Evolutionary conservation across 495 filamentous ascomycete genomes (phyloP), one percentile per base, ranked within the genome.

Genomic region (Penicillium lagena): DNA sequence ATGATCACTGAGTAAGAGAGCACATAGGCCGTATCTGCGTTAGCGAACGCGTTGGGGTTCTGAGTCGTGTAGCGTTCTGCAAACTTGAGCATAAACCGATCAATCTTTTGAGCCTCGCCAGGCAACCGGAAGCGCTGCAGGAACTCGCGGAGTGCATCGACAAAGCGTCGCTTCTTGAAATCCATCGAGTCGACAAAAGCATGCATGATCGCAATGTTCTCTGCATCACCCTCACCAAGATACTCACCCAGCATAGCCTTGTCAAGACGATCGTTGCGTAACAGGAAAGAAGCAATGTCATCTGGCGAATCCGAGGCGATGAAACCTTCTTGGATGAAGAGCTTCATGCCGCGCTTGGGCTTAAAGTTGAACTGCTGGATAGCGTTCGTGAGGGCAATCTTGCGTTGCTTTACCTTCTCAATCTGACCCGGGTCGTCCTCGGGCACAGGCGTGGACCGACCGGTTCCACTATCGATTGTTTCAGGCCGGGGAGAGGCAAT

Each of bases 51-150:
- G 58, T 96, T 94, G 1, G 93, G 93, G 51, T 99, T 99, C 28
- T 90, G 90, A 32, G 81, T 85, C 31, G 90, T 83, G 58, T 99
- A 99, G 22, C 90, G 82, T 56, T 97, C 89, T 34, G 93, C 94
- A 67, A 97, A 99, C 63, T 99, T 99, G 40, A 97, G 74, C 93
- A 99, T 97, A 66, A 96, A 95, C 31, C 93, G 86, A 80, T 99
- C 93, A 51, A 99, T 99, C 71, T 99, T 99, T 62, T 99, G 93
- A 1, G 90, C 90, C 63, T 99, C 93, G 36, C 93, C 93, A 1
- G 93, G 93, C 9, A 99, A 69, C 29, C 93, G 85, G 72, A 99
- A 99, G 37, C 87, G 84, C 64, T 99, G 93, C 11, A 99, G 71
- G 57, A 97, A 99, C 40, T 86, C 79, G 22, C 93, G 80, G 10